Evolutionary conservation across 768 basidiomycete species (phyloP).

Genomic region (Favolaschia claudopus): DNA sequence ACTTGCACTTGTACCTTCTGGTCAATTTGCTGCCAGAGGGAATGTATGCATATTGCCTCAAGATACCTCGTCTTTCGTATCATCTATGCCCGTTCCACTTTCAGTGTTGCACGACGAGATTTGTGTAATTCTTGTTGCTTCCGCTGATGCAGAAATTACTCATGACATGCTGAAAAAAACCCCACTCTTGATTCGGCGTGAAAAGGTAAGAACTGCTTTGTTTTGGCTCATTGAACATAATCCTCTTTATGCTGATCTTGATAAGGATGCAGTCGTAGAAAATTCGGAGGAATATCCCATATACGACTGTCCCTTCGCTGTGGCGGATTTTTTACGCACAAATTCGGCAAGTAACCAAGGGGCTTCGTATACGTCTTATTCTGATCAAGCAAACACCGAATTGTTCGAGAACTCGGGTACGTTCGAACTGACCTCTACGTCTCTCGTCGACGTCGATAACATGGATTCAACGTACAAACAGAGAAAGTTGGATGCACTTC

Average conservation of each 20-base stretch:
- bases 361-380: slow-evolving; percentile 6
- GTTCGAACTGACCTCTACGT: background rate
- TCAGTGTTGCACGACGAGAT: slow-evolving; percentile 17
- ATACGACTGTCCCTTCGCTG: background rate
- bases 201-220: background rate
- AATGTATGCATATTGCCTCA: slow-evolving; percentile 26
- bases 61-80: background rate
- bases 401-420: background rate
- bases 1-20: slow-evolving; percentile 10
- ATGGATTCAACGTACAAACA: slow-evolving; percentile 14
- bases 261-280: background rate
- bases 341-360: slow-evolving; percentile 4
- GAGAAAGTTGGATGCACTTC: slow-evolving; percentile 11
- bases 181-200: slow-evolving; percentile 9
- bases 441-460: too few species aligned
- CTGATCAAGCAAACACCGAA: slow-evolving; percentile 10
- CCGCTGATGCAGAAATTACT: slow-evolving; percentile 13
- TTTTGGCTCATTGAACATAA: slow-evolving; percentile 21
- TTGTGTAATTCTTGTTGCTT: slow-evolving; percentile 25
- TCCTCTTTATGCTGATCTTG: slow-evolving; percentile 21
- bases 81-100: slow-evolving; percentile 18
- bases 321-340: background rate
- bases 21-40: slow-evolving; percentile 24
- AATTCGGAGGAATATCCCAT: slow-evolving; percentile 19
- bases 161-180: slow-evolving; percentile 9